Percentiles rank a stretch among this genome's conserved stretches.
Conservation (phyloP, 495 filamentous ascomycete genomes). For the Lindgomyces ingoldianus region DNA sequence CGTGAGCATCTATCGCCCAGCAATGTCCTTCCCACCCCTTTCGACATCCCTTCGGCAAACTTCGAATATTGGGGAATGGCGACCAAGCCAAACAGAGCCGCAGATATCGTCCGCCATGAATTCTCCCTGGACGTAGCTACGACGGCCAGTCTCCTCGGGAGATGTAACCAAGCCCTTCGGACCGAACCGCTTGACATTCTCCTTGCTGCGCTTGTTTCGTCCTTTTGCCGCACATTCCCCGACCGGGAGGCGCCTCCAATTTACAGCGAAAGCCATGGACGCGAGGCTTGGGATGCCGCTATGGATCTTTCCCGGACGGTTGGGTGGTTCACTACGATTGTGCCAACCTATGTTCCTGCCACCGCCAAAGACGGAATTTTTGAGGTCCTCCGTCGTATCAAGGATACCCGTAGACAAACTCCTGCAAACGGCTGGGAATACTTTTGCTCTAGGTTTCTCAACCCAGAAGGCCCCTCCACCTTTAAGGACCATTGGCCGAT, state of each 20-base stretch:
- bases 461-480: slow-evolving; percentile 27
- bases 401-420: slow-evolving; percentile 18
- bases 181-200: slow-evolving; percentile 24
- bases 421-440: slow-evolving; percentile 21
- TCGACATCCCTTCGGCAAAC: neutral
- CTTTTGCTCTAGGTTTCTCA: slow-evolving; percentile 16
- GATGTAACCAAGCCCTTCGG: slow-evolving; percentile 9
- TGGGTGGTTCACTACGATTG: slow-evolving; percentile 26
- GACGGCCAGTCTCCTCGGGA: neutral
- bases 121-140: slow-evolving; percentile 11
- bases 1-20: neutral
- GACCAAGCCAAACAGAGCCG: slow-evolving; percentile 8
- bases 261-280: slow-evolving; percentile 26
- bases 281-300: slow-evolving; percentile 15
- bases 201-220: slow-evolving; percentile 9
- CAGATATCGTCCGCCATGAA: slow-evolving; percentile 1
- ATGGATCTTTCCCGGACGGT: slow-evolving; percentile 23
- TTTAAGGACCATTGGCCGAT: no score
- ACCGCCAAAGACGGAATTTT: slow-evolving; percentile 5
- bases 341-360: slow-evolving; percentile 3
- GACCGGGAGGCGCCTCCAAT: slow-evolving; percentile 9
- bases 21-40: slow-evolving; percentile 11
- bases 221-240: slow-evolving; percentile 11
- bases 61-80: slow-evolving; percentile 23
- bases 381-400: slow-evolving; percentile 17